These are phyloP conservation scores for Ganoderma lingzhi DNA, from an alignment of 1,284 basidiomycete species.

Conservation along the genomic window DNA sequence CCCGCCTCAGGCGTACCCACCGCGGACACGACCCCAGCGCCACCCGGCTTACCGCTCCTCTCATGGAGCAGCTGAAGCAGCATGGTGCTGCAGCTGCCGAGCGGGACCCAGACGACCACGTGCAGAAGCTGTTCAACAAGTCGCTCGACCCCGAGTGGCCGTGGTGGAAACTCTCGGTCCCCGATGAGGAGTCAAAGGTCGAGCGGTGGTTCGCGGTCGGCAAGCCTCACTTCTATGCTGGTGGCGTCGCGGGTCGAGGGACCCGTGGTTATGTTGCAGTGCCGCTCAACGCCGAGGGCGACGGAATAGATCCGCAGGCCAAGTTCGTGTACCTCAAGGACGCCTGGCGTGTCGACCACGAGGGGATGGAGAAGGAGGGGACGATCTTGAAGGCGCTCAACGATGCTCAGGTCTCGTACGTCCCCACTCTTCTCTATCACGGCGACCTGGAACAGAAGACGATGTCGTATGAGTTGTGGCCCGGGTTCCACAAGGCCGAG, in stretches of 20 bases:
- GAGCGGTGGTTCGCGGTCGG: constrained; percentile 11
- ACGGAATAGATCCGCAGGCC: not conserved
- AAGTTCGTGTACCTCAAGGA: constrained; percentile 24
- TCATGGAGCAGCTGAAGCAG: not conserved
- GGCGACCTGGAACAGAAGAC: constrained; percentile 24
- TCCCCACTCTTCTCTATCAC: constrained; percentile 26
- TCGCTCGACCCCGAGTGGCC: constrained; percentile 7
- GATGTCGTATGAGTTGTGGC: not conserved
- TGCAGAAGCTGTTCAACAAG: not conserved
- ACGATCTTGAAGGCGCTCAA: constrained; percentile 24
- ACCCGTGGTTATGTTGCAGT: constrained; percentile 27
- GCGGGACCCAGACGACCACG: constrained; percentile 5
- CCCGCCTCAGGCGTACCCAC: not conserved
- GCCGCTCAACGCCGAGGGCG: not conserved
- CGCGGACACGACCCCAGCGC: constrained; percentile 27
- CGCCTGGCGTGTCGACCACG: constrained; percentile 20
- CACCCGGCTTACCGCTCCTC: not conserved
- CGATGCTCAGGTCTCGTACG: constrained; percentile 22
- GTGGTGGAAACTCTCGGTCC: constrained; percentile 7
- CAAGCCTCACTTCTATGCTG: constrained; percentile 18
- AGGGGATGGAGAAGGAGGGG: constrained; percentile 19
- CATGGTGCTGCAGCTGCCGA: not conserved
- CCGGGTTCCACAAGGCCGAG: not conserved
- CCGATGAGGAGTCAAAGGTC: not conserved
- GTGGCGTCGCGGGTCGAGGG: constrained; percentile 13